A percentile compares a stretch with the other conserved stretches of the same genome.
Conservation (phyloP, 2,329 filamentous ascomycete genomes). For the Conoideocrella luteorostrata region DNA sequence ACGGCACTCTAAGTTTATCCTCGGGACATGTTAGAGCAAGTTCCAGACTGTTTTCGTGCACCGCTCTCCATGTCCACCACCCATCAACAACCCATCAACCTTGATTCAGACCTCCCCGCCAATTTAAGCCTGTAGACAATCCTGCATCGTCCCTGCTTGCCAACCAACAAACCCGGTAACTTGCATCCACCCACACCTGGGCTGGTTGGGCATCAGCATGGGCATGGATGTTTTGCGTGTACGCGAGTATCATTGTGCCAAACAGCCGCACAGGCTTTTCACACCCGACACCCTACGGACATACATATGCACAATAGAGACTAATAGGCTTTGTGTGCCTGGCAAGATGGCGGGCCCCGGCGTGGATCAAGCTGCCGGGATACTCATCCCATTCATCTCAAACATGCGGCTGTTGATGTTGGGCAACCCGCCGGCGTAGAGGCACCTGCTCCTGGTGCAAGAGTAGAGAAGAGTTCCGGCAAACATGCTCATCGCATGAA, state of each 20-base stretch:
- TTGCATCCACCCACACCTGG: background rate
- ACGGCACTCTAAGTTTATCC: too few species aligned
- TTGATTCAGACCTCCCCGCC: slow-evolving; percentile 4
- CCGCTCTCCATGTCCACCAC: background rate
- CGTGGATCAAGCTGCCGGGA: slow-evolving; percentile 11
- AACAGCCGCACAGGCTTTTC: slow-evolving; percentile 2
- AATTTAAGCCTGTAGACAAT: slow-evolving; percentile 3
- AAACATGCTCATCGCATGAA: background rate
- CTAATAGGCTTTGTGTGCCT: too few species aligned
- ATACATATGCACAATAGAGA: too few species aligned
- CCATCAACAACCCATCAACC: background rate
- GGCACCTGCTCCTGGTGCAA: background rate
- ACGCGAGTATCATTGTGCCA: too few species aligned
- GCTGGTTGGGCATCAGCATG: background rate
- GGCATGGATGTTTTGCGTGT: background rate
- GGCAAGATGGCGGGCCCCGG: background rate
- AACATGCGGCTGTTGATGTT: slow-evolving; percentile 29
- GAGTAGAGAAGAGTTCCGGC: too few species aligned
- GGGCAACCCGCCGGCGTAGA: background rate
- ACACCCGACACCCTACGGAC: too few species aligned
- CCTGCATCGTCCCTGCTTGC: background rate
- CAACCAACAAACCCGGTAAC: too few species aligned
- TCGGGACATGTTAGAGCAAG: too few species aligned
- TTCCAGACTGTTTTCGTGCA: too few species aligned
- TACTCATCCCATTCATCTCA: slow-evolving; percentile 44